Conservation (phyloP, 1,284 basidiomycete species). For the Heimioporus retisporus region DNA sequence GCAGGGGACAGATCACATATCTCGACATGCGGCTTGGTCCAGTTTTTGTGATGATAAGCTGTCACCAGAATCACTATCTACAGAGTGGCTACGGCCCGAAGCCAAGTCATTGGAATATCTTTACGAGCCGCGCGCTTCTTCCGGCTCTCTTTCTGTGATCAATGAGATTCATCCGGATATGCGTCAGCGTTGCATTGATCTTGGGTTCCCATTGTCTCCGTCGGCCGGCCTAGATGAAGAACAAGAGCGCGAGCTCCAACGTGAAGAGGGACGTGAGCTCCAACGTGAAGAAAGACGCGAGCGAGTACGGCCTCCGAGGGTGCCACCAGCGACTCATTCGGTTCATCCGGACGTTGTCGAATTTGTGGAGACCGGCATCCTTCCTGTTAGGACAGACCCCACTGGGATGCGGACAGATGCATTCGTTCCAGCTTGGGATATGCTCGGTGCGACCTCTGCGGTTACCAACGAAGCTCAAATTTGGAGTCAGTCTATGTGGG, state of each 20-base stretch:
- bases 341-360: neutral
- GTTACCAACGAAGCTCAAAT: neutral
- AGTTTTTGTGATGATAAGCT: slow-evolving; percentile 17
- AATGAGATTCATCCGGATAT: slow-evolving; percentile 29
- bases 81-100: slow-evolving; percentile 48
- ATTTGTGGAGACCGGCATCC: neutral
- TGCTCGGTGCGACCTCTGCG: neutral
- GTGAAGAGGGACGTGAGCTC: too few species aligned
- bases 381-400: neutral
- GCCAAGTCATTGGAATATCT: slow-evolving; percentile 27
- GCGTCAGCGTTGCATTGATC: slow-evolving; percentile 26
- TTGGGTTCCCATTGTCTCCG: slow-evolving; percentile 5
- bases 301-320: slow-evolving; percentile 43
- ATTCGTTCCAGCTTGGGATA: neutral
- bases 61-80: slow-evolving; percentile 21
- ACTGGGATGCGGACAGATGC: neutral
- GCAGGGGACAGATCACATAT: slow-evolving; percentile 54
- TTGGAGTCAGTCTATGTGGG: neutral
- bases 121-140: neutral
- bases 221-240: slow-evolving; percentile 50
- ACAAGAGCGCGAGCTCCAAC: slow-evolving; percentile 30
- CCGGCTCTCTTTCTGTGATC: neutral
- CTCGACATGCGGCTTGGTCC: slow-evolving; percentile 44
- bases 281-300: slow-evolving; percentile 50
- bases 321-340: slow-evolving; percentile 15